Conservation (phyloP, 2,329 filamentous ascomycete genomes). For the Cladophialophora carrionii region DNA sequence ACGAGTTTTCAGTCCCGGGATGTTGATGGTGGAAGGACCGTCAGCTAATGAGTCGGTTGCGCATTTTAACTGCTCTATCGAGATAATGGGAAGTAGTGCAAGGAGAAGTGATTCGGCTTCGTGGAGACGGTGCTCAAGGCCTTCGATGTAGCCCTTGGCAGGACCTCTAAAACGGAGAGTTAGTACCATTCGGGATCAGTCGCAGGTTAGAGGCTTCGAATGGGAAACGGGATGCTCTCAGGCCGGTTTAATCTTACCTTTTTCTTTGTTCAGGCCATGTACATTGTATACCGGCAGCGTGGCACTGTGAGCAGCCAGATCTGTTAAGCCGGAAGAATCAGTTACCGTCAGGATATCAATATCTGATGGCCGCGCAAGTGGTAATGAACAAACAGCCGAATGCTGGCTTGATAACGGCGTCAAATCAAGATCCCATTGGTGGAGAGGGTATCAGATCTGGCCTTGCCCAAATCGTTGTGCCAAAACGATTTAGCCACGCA, state of each 20-base stretch:
- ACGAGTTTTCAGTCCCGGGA: constrained; percentile 21
- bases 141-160: constrained; percentile 53
- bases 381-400: constrained; percentile 16
- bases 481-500: constrained; percentile 20
- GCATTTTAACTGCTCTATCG: constrained; percentile 42
- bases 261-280: constrained; percentile 38
- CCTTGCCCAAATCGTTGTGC: constrained; percentile 17
- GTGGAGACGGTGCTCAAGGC: constrained; percentile 49
- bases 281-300: constrained; percentile 33
- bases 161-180: constrained; percentile 45
- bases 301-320: constrained; percentile 35
- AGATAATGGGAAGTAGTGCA: constrained; percentile 44
- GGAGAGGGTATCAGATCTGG: constrained; percentile 7
- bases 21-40: constrained; percentile 7
- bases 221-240: background rate
- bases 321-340: constrained; percentile 24
- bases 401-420: background rate
- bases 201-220: background rate
- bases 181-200: background rate
- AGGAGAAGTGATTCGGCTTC: constrained; percentile 50
- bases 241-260: constrained; percentile 23
- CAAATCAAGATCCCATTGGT: constrained; percentile 8
- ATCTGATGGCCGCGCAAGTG: constrained; percentile 5
- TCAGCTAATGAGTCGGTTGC: constrained; percentile 34
- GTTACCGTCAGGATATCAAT: constrained; percentile 4